Percentiles rank a stretch among this genome's conserved stretches.
Conservation (phyloP, 2,329 filamentous ascomycete genomes). For the Bipolaris victoriae region DNA sequence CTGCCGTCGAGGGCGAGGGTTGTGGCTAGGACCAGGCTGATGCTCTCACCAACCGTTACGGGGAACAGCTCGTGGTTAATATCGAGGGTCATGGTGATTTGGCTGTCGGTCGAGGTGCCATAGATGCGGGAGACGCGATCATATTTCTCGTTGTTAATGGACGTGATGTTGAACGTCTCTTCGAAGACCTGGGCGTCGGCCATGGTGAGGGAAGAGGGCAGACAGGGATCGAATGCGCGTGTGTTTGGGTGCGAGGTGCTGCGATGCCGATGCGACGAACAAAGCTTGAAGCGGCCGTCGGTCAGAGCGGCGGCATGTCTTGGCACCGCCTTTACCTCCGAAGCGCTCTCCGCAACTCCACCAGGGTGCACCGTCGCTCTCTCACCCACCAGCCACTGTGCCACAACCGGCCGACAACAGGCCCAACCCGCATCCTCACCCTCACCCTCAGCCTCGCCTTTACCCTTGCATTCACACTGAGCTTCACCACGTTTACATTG, state of each 20-base stretch:
- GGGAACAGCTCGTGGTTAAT: conserved; percentile 94
- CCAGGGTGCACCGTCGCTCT: background rate
- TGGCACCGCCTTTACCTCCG: conserved; percentile 21
- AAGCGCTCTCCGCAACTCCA: conserved; percentile 16
- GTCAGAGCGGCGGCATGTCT: conserved; percentile 10
- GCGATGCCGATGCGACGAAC: conserved; percentile 11
- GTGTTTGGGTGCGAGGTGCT: background rate
- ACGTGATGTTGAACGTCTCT: conserved; percentile 83
- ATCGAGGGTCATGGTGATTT: conserved; percentile 82
- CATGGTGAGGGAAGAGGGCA: conserved; percentile 54
- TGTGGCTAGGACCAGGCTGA: conserved; percentile 83
- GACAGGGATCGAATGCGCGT: background rate
- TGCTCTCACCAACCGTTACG: conserved; percentile 71
- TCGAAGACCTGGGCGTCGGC: conserved; percentile 93
- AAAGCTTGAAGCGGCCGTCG: conserved; percentile 21
- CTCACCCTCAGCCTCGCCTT: background rate
- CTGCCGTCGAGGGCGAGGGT: conserved; percentile 85
- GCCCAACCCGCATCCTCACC: background rate
- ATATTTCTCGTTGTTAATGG: conserved; percentile 85
- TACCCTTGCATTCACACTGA: background rate
- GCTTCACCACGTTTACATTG: background rate
- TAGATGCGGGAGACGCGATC: conserved; percentile 89
- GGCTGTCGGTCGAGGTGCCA: conserved; percentile 77
- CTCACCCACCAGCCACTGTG: background rate
- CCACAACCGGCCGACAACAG: background rate